These are phyloP conservation scores for Trametes meyenii DNA, from an alignment of 768 basidiomycete species.

Conservation along the genomic window DNA sequence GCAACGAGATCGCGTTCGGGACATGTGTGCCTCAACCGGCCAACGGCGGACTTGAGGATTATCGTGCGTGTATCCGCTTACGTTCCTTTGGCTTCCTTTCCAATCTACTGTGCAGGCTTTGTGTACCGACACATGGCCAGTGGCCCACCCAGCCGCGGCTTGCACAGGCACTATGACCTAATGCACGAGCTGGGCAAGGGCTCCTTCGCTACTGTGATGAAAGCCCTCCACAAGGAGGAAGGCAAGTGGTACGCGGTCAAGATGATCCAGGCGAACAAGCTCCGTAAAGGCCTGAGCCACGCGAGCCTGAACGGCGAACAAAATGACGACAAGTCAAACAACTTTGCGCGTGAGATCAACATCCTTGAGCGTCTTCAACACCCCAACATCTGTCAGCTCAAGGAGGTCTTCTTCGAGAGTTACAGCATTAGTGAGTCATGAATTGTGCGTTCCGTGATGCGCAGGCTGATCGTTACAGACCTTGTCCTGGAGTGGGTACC, in stretches of 20 bases:
- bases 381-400: constrained; percentile 78
- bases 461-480: constrained; percentile 48
- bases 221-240: constrained; percentile 70
- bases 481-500: constrained; percentile 84
- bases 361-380: constrained; percentile 81
- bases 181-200: constrained; percentile 81
- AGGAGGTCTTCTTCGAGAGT: constrained; percentile 73
- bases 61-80: constrained; percentile 52
- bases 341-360: constrained; percentile 71
- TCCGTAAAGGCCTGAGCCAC: constrained; percentile 34
- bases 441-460: constrained; percentile 32
- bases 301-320: constrained; percentile 15
- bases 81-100: background rate
- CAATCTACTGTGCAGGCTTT: constrained; percentile 49
- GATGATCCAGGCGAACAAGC: constrained; percentile 65
- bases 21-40: constrained; percentile 49
- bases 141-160: constrained; percentile 50
- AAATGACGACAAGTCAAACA: constrained; percentile 21
- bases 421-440: constrained; percentile 55
- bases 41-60: constrained; percentile 60
- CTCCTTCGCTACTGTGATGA: constrained; percentile 88
- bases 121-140: constrained; percentile 69
- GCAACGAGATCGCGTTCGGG: constrained; percentile 89
- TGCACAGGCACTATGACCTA: constrained; percentile 70
- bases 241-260: constrained; percentile 87